Evolutionary conservation across 139 green algal species (phyloP), one percentile per base, ranked within the genome.

Genomic region (Tetraselmis chui): DNA sequence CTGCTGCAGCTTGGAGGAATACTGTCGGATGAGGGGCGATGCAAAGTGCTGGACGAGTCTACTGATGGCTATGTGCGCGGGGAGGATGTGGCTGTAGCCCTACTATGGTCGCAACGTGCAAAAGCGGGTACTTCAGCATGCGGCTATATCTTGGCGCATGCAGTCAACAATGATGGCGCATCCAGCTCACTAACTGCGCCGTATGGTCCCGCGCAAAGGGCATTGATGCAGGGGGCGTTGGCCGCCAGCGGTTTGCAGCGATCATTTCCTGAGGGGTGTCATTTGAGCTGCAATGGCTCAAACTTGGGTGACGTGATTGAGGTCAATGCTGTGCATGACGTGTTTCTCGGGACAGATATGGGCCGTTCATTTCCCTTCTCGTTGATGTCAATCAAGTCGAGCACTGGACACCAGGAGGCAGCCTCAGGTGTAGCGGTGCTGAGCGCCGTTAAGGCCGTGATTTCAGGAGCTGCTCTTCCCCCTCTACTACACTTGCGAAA

Each of bases 171-270:
- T 78, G 94, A 97, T 81, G 93, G 93, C 0, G 90, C 92, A 83
- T 94, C 89, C 81, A 94, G 90, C 84, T 89, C 87, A 77, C 86
- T 98, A 58, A 97, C 94, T 0, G 95, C 95, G 18, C 95, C 95
- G 32, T 96, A 95, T 83, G 95, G 94, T 0, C 93, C 94, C 11
- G 90, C 93, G n/a, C 95, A 98, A 87, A 89, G 95, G 84, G 85
- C 82, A 24, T 91, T 97, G 30, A 88, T 97, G 0, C 83, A 86
- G 0, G 45, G 76, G 0, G 92, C 93, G 0, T 84, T 97, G 31
- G 67, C 30, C 5, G 80, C 81, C 0, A 90, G 84, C 0, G 81
- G 76, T 2, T 18, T 91, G 11, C 45, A 67, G 45, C 45, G 45
- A 5, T 18, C 45, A 67, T 67, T 25, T 25, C 79, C 93, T 29